Base-by-base conservation (phyloP, 1,284 basidiomycete genomes). In the Trametes polyzona region DNA sequence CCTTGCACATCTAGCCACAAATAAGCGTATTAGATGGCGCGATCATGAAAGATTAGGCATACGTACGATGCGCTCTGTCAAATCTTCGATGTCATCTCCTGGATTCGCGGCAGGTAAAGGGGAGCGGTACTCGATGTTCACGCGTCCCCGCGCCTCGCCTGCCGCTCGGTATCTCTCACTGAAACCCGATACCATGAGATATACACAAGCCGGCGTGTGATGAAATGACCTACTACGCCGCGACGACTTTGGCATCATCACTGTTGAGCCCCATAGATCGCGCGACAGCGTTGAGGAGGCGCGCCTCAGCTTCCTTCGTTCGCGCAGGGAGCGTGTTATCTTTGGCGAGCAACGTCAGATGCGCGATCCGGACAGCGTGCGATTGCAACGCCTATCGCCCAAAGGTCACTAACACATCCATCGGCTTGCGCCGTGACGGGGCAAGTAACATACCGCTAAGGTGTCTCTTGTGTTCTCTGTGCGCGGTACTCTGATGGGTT, bases 391-490 rank as follows among this genome's bases (percentile, higher is more conserved):
- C n/a, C n/a, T n/a, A n/a, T n/a, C n/a, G n/a, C n/a, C n/a, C n/a
- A n/a, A n/a, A n/a, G n/a, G 29, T 1, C 61, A 57, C 65, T 66
- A 43, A 26, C 14, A 3, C 2, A 8, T n/a, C 9, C 2, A 47
- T 4, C 17, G 11, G 21, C 17, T 21, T 3, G 12, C 11, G n/a
- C 4, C 14, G 12, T 12, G 0, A 26, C 26, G 2, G 9, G 10
- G 11, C 23, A 35, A 6, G 21, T 5, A 6, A 9, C 17, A 23
- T n/a, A 63, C 65, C 1, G 65, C 42, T 1, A 66, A 23, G 1
- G 55, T 41, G 30, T 66, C 65, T 4, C 47, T 43, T 2, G 65
- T 66, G 44, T 56, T 10, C 12, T 64, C 62, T 7, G 52, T 48
- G 3, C 55, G 55, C 23, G 33, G 12, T n/a, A n/a, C n/a, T n/a